These are phyloP conservation scores for Fusarium anguioides DNA, from an alignment of 2,329 filamentous ascomycete species.

Conservation along the genomic window DNA sequence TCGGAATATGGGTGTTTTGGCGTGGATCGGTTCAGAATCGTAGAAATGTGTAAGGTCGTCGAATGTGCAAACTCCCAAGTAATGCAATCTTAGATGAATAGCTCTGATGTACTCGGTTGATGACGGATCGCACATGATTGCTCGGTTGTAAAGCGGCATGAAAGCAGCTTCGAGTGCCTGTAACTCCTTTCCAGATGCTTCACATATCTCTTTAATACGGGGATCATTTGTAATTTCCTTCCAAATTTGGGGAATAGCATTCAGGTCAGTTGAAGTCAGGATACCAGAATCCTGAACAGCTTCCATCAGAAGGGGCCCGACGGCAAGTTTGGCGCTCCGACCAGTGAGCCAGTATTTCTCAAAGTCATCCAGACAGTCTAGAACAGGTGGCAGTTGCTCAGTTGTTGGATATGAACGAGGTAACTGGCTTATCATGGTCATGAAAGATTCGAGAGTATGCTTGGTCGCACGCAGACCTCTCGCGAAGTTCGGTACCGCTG, in stretches of 20 bases:
- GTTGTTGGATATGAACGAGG: constrained; percentile 7
- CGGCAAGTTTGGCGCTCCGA: background rate
- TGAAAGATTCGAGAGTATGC: constrained; percentile 35
- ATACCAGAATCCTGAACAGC: constrained; percentile 6
- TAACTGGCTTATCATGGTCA: constrained; percentile 16
- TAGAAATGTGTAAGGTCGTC: constrained; percentile 45
- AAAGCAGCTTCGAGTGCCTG: constrained; percentile 46
- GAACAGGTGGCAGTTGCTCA: constrained; percentile 4
- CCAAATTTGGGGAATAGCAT: constrained; percentile 16
- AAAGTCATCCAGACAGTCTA: constrained; percentile 36
- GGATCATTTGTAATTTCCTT: constrained; percentile 6
- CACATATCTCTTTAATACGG: constrained; percentile 25
- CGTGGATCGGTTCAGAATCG: constrained; percentile 28
- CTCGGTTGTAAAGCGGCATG: constrained; percentile 48
- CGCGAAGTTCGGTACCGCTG: constrained; percentile 33
- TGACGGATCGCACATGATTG: constrained; percentile 42
- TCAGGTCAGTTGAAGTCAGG: constrained; percentile 1
- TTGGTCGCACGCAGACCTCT: constrained; percentile 26
- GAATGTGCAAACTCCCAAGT: constrained; percentile 45
- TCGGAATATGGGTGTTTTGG: constrained; percentile 46
- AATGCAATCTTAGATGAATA: constrained; percentile 50
- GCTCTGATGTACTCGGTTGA: constrained; percentile 47
- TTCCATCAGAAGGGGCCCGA: constrained; percentile 29
- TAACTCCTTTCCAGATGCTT: constrained; percentile 5
- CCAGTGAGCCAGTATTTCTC: constrained; percentile 27